phyloP scores from a whole-genome alignment of 192 early-diverging fungal species.

The Linderina pennispora region DNA sequence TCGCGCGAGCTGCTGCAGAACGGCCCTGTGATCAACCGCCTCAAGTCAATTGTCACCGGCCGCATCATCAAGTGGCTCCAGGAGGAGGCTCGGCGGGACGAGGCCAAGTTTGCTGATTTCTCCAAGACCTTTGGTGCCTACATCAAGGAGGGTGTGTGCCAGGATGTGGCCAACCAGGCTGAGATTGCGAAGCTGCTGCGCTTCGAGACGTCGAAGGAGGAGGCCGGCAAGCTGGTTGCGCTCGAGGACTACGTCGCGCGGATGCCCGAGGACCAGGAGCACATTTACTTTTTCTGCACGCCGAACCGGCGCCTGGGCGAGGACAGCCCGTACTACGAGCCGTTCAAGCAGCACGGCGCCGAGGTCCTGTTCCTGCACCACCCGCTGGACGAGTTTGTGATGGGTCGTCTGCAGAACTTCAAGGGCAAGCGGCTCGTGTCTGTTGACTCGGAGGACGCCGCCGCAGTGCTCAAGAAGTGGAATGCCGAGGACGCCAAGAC shows the following conservation, averaged over 20 bases:
- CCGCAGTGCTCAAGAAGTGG: slow-evolving; percentile 60
- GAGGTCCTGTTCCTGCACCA: slow-evolving; percentile 83
- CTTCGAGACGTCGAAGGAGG: slow-evolving; percentile 62
- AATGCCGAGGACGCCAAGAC: slow-evolving; percentile 44
- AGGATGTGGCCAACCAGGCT: slow-evolving; percentile 63
- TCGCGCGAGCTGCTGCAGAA: slow-evolving; percentile 97
- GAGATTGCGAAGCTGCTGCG: slow-evolving; percentile 81
- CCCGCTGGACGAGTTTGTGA: slow-evolving; percentile 70
- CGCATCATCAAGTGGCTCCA: slow-evolving; percentile 86
- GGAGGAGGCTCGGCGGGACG: slow-evolving; percentile 56
- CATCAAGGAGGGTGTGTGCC: slow-evolving; percentile 87
- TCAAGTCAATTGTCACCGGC: slow-evolving; percentile 82
- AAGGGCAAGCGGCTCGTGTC: slow-evolving; percentile 68
- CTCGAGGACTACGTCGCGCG: slow-evolving; percentile 74
- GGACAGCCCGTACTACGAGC: slow-evolving; percentile 89
- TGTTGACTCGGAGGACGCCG: slow-evolving; percentile 55
- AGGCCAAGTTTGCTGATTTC: slow-evolving; percentile 64
- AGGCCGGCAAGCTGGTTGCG: slow-evolving; percentile 44
- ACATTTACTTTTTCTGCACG: slow-evolving; percentile 86
- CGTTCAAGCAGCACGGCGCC: slow-evolving; percentile 77
- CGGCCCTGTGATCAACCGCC: slow-evolving; percentile 68
- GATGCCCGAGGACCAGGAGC: slow-evolving; percentile 88
- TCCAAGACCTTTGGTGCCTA: slow-evolving; percentile 66
- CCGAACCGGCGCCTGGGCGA: slow-evolving; percentile 58
- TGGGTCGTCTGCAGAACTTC: slow-evolving; percentile 66